phyloP scores from a whole-genome alignment of 176 grass and related monocot genomes.

The Miscanthus lutarioriparius region DNA sequence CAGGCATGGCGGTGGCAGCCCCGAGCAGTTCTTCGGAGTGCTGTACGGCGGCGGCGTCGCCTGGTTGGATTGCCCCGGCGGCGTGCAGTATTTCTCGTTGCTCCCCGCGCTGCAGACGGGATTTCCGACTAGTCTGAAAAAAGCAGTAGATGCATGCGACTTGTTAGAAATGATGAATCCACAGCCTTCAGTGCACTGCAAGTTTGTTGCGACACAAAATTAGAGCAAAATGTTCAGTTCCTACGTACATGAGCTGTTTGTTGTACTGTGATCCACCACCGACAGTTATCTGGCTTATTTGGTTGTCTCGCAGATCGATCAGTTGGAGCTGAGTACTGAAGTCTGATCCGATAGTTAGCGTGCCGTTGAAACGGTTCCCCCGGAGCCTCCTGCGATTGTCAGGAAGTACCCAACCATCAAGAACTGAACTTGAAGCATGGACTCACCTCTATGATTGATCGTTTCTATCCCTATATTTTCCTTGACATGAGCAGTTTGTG shows the following conservation, averaged over 20 bases:
- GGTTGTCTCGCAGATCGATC: conserved; percentile 74
- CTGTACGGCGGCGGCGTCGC: conserved; percentile 25
- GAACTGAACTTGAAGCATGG: neutral
- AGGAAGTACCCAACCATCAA: neutral
- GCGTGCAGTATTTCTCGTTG: conserved; percentile 46
- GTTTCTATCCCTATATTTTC: neutral
- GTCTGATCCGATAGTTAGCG: conserved; percentile 49
- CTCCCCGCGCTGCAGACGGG: conserved; percentile 47
- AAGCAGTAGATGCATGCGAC: no score
- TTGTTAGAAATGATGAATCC: neutral
- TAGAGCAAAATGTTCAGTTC: neutral
- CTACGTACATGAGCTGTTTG: conserved; percentile 58
- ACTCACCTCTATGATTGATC: neutral
- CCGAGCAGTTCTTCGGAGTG: conserved; percentile 41
- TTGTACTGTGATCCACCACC: conserved; percentile 43
- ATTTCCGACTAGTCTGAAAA: conserved; percentile 62
- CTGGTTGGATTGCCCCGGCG: conserved; percentile 26
- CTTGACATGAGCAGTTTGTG: neutral
- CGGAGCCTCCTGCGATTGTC: conserved; percentile 54
- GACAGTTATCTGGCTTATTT: conserved; percentile 23
- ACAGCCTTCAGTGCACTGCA: neutral
- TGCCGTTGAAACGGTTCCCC: conserved; percentile 69
- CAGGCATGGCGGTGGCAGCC: conserved; percentile 35
- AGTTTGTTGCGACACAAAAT: no score
- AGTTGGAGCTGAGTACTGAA: conserved; percentile 53